Base-by-base conservation (phyloP, 345 rosid species). In the Ceriops zippeliana region DNA sequence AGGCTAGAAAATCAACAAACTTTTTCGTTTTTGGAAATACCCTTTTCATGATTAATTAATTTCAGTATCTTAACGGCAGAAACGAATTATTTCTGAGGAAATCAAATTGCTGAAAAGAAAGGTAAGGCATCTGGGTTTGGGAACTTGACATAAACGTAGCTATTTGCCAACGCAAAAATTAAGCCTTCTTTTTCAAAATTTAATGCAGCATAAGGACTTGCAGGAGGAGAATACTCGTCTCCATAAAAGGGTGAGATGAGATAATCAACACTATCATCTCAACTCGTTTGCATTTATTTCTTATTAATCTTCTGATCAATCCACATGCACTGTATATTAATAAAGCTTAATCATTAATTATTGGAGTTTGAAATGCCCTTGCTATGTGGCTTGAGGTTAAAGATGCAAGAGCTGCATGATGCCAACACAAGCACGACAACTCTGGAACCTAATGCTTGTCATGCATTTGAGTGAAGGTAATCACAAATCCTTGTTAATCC, bases 211-310 rank as follows among this genome's bases (percentile, higher is more conserved):
- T 30, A 75, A 65, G 54, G 77, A 65, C 56, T 42, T 84, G 52
- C 85, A 83, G 73, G 86, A 86, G 79, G 91, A 84, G 72, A 84
- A 78, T 66, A 24, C 53, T 71, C 73, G 53, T 19, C 84, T 86
- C 58, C 82, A 79, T 71, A 81, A 83, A 69, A 81, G 58, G 72
- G 91, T 86, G 67, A 78, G 89, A 67, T 86, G 62, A 78, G 89
- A 69, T 42, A 53, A 16, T 61, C 38, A 58, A 49, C 53, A 17
- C 16, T 46, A 28, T 24, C 34, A n/a, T 54, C 35, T 30, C 30
- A 17, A 21, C 38, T 11, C 9, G 17, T 22, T 1, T 30, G 3
- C 20, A 15, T 52, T 17, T 52, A 6, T 31, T 52, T 7, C 15
- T 9, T 5, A 9, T n/a, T 31, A 15, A 20, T 27, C 24, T 22